Conservation (phyloP, 805 yeast species). For the Monosporozyma unispora region DNA sequence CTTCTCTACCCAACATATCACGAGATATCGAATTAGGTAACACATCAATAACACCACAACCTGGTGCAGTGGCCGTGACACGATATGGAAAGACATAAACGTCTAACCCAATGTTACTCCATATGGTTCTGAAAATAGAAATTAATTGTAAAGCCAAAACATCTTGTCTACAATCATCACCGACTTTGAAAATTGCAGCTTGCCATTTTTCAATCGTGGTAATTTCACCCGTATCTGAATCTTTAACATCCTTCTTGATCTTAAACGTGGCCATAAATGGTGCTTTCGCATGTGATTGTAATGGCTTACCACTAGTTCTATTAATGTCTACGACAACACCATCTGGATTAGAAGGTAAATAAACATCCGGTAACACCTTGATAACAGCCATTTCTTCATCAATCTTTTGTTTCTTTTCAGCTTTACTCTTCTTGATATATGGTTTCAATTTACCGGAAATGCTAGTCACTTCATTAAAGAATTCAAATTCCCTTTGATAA, state of each 20-base stretch:
- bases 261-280: slow-evolving; percentile 96
- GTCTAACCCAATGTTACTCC: slow-evolving; percentile 83
- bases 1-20: slow-evolving; percentile 98
- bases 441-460: slow-evolving; percentile 95
- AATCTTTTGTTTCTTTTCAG: slow-evolving; percentile 91
- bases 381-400: slow-evolving; percentile 90
- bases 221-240: slow-evolving; percentile 33
- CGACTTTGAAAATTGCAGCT: slow-evolving; percentile 96
- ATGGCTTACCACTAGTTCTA: slow-evolving; percentile 83
- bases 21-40: slow-evolving; percentile 90
- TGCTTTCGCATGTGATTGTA: slow-evolving; percentile 97
- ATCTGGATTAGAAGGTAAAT: slow-evolving; percentile 93
- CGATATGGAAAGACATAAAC: slow-evolving; percentile 86
- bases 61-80: slow-evolving; percentile 98
- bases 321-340: slow-evolving; percentile 90
- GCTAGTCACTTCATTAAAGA: slow-evolving; percentile 83
- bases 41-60: slow-evolving; percentile 98
- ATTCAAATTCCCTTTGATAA: slow-evolving; percentile 76
- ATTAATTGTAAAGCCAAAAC: slow-evolving; percentile 87
- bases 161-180: slow-evolving; percentile 98
- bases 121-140: slow-evolving; percentile 82
- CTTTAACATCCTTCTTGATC: slow-evolving; percentile 50
- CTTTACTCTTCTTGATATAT: slow-evolving; percentile 84
- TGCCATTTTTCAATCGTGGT: slow-evolving; percentile 64
- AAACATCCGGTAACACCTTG: slow-evolving; percentile 69